Conservation (phyloP, 2,329 filamentous ascomycete genomes). For the Fusarium proliferatum region DNA sequence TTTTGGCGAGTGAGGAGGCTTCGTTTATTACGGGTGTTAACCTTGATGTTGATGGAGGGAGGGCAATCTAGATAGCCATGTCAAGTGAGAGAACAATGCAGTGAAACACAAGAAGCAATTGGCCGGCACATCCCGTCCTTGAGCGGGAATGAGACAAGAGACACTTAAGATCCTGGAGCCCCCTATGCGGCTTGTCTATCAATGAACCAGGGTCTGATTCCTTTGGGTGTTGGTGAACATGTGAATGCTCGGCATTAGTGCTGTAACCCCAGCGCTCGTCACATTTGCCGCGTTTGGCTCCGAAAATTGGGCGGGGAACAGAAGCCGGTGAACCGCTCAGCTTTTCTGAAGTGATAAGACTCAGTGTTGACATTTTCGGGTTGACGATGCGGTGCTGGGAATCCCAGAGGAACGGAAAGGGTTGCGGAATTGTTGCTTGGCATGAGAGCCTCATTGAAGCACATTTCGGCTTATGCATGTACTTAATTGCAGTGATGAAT, state of each 20-base stretch:
- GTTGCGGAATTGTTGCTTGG: not conserved
- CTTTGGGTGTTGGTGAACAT: not conserved
- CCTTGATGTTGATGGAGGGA: conserved; percentile 59
- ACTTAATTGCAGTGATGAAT: accelerated
- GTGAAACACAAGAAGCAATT: not conserved
- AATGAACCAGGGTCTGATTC: not conserved
- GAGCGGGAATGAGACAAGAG: not conserved
- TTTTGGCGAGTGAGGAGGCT: conserved; percentile 77
- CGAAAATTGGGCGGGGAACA: not conserved
- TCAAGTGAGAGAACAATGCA: not conserved
- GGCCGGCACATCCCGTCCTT: not conserved
- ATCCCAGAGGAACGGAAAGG: not conserved
- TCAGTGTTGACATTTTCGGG: not conserved
- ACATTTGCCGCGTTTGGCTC: not conserved
- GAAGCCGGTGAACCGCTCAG: accelerated
- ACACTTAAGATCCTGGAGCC: not conserved
- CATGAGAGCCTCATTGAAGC: not conserved
- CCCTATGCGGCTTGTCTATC: not conserved
- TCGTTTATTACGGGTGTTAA: conserved; percentile 79
- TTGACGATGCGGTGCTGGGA: no score
- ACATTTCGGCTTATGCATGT: not conserved
- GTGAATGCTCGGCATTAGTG: not conserved
- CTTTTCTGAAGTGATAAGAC: not conserved
- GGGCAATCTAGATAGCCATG: conserved; percentile 6
- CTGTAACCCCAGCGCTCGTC: not conserved